Evolutionary conservation across 352 stramenopile species (phyloP).

Genomic region (Globisporangium barbulae): DNA sequence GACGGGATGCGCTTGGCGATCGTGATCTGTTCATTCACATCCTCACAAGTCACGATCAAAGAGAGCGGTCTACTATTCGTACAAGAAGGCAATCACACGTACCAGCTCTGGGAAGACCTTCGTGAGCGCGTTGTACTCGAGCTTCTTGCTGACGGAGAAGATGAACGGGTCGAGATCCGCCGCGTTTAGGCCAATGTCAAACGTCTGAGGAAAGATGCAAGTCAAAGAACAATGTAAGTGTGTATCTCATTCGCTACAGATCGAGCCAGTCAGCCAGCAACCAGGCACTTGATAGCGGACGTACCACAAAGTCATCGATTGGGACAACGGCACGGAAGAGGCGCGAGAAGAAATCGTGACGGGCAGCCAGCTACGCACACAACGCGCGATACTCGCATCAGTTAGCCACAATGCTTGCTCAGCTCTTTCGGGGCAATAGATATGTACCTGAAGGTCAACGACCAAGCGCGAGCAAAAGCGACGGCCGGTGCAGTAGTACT

Average conservation of each 20-base stretch:
- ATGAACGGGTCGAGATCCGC: constrained; percentile 67
- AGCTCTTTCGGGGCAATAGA: neutral
- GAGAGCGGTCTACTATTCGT: neutral
- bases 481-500: constrained; percentile 82
- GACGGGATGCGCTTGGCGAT: constrained; percentile 56
- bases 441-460: constrained; percentile 52
- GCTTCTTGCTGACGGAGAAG: constrained; percentile 69
- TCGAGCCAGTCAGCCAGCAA: neutral
- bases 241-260: neutral
- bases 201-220: constrained; percentile 32
- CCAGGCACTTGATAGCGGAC: neutral
- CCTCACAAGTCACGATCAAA: neutral
- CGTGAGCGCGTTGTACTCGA: constrained; percentile 59
- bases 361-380: constrained; percentile 34
- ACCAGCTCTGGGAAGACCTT: constrained; percentile 76
- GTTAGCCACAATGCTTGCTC: neutral
- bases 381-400: neutral
- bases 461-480: constrained; percentile 76
- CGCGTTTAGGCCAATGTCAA: constrained; percentile 63
- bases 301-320: constrained; percentile 15
- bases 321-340: constrained; percentile 47
- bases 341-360: constrained; percentile 63
- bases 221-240: neutral
- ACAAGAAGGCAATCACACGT: neutral
- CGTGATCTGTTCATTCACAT: constrained; percentile 39